Evolutionary conservation across 1,284 basidiomycete species (phyloP).

Genomic region (Calocybe gambosa): DNA sequence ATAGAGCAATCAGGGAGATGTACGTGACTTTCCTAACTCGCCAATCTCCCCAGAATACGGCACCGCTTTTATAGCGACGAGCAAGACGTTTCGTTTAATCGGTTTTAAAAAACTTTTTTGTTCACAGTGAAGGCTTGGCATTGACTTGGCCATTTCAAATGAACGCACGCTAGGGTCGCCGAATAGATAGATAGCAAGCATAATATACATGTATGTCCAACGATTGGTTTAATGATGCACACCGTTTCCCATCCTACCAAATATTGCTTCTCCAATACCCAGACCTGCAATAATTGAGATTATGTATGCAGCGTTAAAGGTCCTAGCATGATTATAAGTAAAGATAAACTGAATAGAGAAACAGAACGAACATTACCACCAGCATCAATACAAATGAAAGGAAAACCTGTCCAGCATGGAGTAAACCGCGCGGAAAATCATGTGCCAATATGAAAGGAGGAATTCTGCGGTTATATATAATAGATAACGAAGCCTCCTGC

Average conservation of each 20-base stretch:
- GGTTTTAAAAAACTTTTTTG: conserved; percentile 10
- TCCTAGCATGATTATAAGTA: conserved; percentile 38
- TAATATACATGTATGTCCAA: background rate
- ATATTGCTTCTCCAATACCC: conserved; percentile 59
- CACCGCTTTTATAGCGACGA: conserved; percentile 2
- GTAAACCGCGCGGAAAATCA: conserved; percentile 56
- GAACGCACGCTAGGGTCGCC: background rate
- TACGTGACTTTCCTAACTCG: background rate
- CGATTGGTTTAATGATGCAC: conserved; percentile 12
- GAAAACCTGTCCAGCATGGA: conserved; percentile 52
- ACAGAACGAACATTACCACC: conserved; percentile 73
- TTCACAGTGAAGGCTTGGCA: background rate
- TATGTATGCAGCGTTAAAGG: conserved; percentile 65
- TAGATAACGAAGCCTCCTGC: conserved; percentile 3
- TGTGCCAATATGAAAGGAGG: conserved; percentile 55
- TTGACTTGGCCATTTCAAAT: conserved; percentile 1
- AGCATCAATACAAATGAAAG: conserved; percentile 63
- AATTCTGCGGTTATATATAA: conserved; percentile 24
- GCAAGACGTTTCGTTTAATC: background rate
- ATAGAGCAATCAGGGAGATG: conserved; percentile 13
- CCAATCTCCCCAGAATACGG: background rate
- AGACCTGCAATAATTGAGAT: conserved; percentile 59
- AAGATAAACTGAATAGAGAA: conserved; percentile 9
- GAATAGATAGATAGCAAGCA: conserved; percentile 2
- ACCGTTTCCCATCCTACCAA: conserved; percentile 43